These are phyloP conservation scores for Chlamydomonas sp. DNA, from an alignment of 139 green algal species.

Conservation along the genomic window DNA sequence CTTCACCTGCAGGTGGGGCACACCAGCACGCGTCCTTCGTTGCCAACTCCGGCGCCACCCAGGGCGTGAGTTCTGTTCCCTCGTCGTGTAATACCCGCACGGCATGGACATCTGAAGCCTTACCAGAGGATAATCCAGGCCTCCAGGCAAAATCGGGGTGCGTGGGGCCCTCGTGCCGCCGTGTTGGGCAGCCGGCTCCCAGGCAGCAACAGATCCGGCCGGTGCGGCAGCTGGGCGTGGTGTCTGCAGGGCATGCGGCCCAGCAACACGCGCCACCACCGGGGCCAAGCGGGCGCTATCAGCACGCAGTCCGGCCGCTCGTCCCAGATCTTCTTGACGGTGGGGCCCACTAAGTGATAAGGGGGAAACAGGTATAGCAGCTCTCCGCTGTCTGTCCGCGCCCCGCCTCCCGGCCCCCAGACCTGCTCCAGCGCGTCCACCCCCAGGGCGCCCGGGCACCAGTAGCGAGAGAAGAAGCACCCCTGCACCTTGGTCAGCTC, in stretches of 20 bases:
- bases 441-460: no score
- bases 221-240: background rate
- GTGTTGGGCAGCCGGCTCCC: background rate
- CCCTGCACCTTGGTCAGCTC: background rate
- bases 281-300: background rate
- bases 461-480: background rate
- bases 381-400: no score
- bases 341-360: background rate
- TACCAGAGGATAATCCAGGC: no score
- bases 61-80: no score
- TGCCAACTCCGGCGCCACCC: no score
- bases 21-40: no score
- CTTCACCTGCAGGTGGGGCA: no score
- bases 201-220: background rate
- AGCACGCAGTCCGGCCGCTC: background rate
- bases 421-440: background rate
- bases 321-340: background rate
- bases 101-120: no score
- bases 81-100: no score
- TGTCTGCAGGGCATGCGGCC: background rate
- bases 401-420: background rate
- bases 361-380: background rate
- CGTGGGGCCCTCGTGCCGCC: background rate
- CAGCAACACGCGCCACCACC: background rate
- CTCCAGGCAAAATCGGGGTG: no score